Evolutionary conservation across 768 basidiomycete genomes (phyloP).

Genomic region (Leccinum subgranulosum): DNA sequence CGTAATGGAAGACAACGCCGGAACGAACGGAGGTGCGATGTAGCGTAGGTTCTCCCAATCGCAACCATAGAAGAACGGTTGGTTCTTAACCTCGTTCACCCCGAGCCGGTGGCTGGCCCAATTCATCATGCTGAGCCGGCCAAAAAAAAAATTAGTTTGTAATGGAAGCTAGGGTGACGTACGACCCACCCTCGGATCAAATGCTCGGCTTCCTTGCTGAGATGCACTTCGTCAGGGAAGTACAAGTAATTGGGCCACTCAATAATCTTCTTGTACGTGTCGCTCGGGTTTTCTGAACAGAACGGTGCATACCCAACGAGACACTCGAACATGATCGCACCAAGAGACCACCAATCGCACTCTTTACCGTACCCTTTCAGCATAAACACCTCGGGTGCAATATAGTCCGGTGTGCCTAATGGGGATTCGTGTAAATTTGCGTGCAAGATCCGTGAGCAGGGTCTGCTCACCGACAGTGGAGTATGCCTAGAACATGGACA

Average conservation of each 20-base stretch:
- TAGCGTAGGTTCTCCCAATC: constrained; percentile 91
- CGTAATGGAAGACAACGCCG: constrained; percentile 85
- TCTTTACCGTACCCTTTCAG: constrained; percentile 98
- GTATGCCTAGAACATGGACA: constrained; percentile 63
- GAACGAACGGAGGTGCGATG: constrained; percentile 96
- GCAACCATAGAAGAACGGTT: constrained; percentile 93
- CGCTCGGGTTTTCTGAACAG: constrained; percentile 94
- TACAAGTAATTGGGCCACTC: constrained; percentile 90
- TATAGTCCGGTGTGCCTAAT: constrained; percentile 51
- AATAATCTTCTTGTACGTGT: constrained; percentile 98
- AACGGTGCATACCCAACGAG: constrained; percentile 97
- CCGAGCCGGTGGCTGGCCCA: constrained; percentile 73
- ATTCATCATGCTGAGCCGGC: constrained; percentile 70
- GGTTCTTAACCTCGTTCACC: constrained; percentile 85
- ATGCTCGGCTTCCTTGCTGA: constrained; percentile 90
- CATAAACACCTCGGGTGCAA: constrained; percentile 96
- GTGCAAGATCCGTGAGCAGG: background rate
- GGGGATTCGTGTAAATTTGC: constrained; percentile 1
- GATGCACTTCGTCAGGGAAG: constrained; percentile 94
- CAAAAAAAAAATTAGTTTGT: background rate
- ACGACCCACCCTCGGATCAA: constrained; percentile 71
- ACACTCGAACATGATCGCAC: constrained; percentile 99
- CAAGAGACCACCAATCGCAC: constrained; percentile 99
- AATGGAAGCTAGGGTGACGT: background rate
- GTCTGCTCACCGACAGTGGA: constrained; percentile 65